Evolutionary conservation across 1,139 yeast genomes (phyloP).

Genomic region (Candida tetrigidarum): DNA sequence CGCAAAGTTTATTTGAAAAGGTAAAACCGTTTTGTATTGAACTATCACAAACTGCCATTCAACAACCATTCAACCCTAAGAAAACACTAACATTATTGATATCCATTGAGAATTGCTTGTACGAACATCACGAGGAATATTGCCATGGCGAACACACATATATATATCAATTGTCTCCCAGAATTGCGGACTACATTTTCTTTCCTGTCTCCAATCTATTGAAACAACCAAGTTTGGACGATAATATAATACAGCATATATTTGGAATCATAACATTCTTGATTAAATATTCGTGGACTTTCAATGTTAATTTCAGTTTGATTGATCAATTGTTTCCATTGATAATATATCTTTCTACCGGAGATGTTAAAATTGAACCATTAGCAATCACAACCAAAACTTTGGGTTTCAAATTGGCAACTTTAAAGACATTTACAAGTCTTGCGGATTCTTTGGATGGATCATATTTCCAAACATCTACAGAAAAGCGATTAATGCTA

Average conservation of each 20-base stretch:
- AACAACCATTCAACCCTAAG: conserved; percentile 18
- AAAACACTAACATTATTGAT: conserved; percentile 15
- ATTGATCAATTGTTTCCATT: conserved; percentile 44
- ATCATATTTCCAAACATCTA: conserved; percentile 24
- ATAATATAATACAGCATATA: conserved; percentile 24
- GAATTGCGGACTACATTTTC: conserved; percentile 47
- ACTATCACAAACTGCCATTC: conserved; percentile 27
- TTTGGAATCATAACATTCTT: conserved; percentile 35
- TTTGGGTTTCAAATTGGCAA: conserved; percentile 25
- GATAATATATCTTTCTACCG: conserved; percentile 27
- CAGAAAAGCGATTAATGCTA: conserved; percentile 25
- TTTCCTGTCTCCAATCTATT: conserved; percentile 42
- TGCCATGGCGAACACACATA: conserved; percentile 12
- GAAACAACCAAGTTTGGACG: conserved; percentile 30
- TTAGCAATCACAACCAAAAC: conserved; percentile 10
- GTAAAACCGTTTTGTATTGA: conserved; percentile 41
- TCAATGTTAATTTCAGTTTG: conserved; percentile 27
- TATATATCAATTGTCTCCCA: conserved; percentile 30
- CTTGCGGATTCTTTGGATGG: conserved; percentile 7
- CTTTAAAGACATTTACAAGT: conserved; percentile 14
- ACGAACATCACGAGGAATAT: conserved; percentile 21
- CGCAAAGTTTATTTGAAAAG: conserved; percentile 33
- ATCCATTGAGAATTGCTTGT: conserved; percentile 19
- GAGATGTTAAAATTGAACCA: conserved; percentile 12
- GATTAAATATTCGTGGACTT: conserved; percentile 35